Evolutionary conservation across 106 monocot species (phyloP), one percentile per base, ranked within the genome.

Genomic region (Alisma plantagoaquatica): DNA sequence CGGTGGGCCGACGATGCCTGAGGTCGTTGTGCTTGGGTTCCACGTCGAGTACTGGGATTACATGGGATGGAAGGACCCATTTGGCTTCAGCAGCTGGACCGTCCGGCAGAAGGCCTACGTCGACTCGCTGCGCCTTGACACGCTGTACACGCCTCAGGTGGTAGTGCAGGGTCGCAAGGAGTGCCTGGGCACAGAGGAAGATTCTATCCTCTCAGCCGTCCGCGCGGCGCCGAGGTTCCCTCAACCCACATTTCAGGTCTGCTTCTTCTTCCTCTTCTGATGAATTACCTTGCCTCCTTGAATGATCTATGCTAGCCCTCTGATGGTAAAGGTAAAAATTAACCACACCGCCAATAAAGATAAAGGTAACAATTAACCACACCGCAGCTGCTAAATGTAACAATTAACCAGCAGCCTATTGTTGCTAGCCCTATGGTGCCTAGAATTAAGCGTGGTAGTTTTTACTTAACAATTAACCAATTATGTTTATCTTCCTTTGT

Each of bases 41-140:
- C 92, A 92, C 71, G 92, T 92, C 48, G 92, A 92, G 41, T 86
- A 86, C 62, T 92, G 86, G 92, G 92, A 92, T 38, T 80, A 92
- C 66, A 25, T 74, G 4, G 92, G 92, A 15, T 92, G 92, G 92
- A 83, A 86, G 82, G 92, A 92, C 47, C 82, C 79, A 0, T 92
- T 79, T 59, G 92, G 68, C 4, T 76, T 76, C 18, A 92, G 82
- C 74, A 51, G 41, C 6, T 92, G 86, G 86, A 82, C 92, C 2
- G 92, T 92, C 41, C 66, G 92, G 35, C 92, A 92, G 73, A 92
- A 92, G 82, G 71, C 86, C 10, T 82, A 77, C 56, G 92, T 83
- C 43, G 86, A 86, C 69, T 28, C 70, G 14, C 55, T 92, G 43
- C 44, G 74, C 29, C 75, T 92, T 24, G 92, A 92, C 69, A 79